A percentile compares a stretch with the other conserved stretches of the same genome.
These are phyloP conservation scores for Scutellaria galericulata DNA, from an alignment of 257 asterid species.

Conservation along the genomic window DNA sequence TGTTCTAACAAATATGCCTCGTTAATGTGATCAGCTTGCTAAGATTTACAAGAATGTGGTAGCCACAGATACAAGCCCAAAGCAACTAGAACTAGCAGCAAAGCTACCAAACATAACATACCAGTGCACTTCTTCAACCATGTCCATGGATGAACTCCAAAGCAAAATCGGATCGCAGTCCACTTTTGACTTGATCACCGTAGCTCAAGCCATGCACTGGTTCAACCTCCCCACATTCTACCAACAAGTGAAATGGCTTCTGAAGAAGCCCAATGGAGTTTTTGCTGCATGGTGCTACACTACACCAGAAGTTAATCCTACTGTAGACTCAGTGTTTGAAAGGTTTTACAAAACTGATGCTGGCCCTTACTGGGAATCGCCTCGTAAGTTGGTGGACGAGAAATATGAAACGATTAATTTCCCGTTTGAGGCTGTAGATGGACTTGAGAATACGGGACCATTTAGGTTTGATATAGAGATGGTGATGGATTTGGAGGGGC, in stretches of 20 bases:
- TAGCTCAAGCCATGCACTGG: conserved; percentile 85
- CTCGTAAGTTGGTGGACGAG: conserved; percentile 47
- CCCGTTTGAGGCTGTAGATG: conserved; percentile 70
- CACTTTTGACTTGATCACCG: conserved; percentile 58
- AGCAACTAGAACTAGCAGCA: conserved; percentile 64
- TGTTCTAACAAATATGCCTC: background rate
- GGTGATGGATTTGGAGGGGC: conserved; percentile 64
- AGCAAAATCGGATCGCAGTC: conserved; percentile 47
- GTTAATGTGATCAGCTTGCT: conserved; percentile 54
- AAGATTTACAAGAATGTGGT: conserved; percentile 57
- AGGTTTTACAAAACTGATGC: conserved; percentile 36
- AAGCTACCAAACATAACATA: conserved; percentile 63
- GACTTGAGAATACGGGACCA: conserved; percentile 65
- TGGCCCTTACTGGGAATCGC: conserved; percentile 49
- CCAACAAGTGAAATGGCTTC: conserved; percentile 55
- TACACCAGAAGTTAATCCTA: conserved; percentile 46
- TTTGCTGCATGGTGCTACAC: conserved; percentile 86
- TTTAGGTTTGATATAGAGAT: conserved; percentile 55
- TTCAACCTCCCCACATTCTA: conserved; percentile 73
- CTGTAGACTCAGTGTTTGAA: conserved; percentile 50
- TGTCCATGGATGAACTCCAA: conserved; percentile 59
- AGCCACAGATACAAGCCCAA: conserved; percentile 77
- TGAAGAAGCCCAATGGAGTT: conserved; percentile 74
- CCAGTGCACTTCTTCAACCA: conserved; percentile 59
- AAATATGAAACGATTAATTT: conserved; percentile 67